Evolutionary conservation across 2,329 filamentous ascomycete genomes (phyloP).

Genomic region (Trematosphaeria pertusa): DNA sequence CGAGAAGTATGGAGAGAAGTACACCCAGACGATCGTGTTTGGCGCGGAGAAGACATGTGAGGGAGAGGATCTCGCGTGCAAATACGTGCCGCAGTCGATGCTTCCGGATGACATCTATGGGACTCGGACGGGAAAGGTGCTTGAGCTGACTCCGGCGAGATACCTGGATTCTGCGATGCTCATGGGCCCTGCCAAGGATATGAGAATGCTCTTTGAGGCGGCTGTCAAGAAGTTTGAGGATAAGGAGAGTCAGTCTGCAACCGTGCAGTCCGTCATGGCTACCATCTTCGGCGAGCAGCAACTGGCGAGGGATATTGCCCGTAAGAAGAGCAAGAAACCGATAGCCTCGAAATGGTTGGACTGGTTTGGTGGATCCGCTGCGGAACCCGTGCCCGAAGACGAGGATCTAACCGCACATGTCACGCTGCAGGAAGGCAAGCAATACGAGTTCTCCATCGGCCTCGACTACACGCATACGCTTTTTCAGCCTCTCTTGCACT

Average conservation of each 20-base stretch:
- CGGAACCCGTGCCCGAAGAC: constrained; percentile 23
- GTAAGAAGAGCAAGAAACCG: constrained; percentile 23
- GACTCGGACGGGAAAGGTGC: constrained; percentile 48
- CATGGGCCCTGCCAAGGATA: constrained; percentile 60
- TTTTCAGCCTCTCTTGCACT: constrained; percentile 47
- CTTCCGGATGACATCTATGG: constrained; percentile 59
- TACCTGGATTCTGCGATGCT: constrained; percentile 58
- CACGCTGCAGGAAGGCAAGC: constrained; percentile 43
- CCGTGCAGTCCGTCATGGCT: constrained; percentile 56
- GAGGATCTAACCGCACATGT: constrained; percentile 16
- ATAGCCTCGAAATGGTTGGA: constrained; percentile 38
- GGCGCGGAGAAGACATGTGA: constrained; percentile 62
- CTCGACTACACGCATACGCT: constrained; percentile 60
- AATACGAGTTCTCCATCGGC: constrained; percentile 60
- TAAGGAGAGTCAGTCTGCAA: constrained; percentile 36
- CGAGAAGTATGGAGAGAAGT: constrained; percentile 56
- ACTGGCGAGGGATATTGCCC: constrained; percentile 54
- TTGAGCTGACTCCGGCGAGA: constrained; percentile 36
- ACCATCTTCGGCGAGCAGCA: constrained; percentile 64
- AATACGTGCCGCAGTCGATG: constrained; percentile 59
- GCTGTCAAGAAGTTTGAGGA: constrained; percentile 48
- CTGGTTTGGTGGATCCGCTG: constrained; percentile 47
- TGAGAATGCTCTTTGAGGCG: constrained; percentile 55
- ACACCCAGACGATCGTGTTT: constrained; percentile 63
- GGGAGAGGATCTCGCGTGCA: constrained; percentile 59